Conservation (phyloP, 306 rosid species). For the Albizia julibrissin region DNA sequence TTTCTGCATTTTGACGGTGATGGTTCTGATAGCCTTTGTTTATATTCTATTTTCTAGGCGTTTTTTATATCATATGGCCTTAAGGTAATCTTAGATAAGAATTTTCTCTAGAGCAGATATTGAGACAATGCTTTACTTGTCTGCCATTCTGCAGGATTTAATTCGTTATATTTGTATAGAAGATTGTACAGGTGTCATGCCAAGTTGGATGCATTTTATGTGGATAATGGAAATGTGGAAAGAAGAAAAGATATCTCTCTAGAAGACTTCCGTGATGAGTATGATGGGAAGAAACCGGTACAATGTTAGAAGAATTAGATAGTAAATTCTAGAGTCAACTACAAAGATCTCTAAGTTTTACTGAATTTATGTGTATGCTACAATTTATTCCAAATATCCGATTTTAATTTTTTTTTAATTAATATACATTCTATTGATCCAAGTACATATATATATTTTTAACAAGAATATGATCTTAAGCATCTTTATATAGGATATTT, state of each 20-base stretch:
- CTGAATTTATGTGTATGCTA: not conserved
- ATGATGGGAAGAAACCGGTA: conserved; percentile 93
- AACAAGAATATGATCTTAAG: not conserved
- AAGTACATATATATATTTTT: not conserved
- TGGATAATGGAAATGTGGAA: conserved; percentile 76
- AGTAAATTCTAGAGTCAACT: conserved; percentile 1
- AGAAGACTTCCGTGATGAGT: conserved; percentile 56
- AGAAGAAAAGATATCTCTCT: conserved; percentile 57
- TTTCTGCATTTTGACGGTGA: conserved; percentile 75
- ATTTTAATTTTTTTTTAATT: not conserved
- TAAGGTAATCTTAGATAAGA: not conserved
- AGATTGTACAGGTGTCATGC: conserved; percentile 83
- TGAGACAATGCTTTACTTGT: not conserved
- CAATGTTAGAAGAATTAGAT: conserved; percentile 15
- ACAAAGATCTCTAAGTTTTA: not conserved
- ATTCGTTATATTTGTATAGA: conserved; percentile 76
- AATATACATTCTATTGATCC: not conserved
- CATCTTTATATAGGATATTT: not conserved
- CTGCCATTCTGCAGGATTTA: conserved; percentile 69
- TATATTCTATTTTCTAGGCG: conserved; percentile 6
- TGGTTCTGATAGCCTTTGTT: conserved; percentile 8
- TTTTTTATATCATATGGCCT: not conserved
- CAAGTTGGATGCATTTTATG: conserved; percentile 66
- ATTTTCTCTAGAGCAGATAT: conserved; percentile 19
- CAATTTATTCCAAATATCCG: not conserved